Conservation (phyloP, 169 alveolate species). For the Plasmodium yoelii region DNA sequence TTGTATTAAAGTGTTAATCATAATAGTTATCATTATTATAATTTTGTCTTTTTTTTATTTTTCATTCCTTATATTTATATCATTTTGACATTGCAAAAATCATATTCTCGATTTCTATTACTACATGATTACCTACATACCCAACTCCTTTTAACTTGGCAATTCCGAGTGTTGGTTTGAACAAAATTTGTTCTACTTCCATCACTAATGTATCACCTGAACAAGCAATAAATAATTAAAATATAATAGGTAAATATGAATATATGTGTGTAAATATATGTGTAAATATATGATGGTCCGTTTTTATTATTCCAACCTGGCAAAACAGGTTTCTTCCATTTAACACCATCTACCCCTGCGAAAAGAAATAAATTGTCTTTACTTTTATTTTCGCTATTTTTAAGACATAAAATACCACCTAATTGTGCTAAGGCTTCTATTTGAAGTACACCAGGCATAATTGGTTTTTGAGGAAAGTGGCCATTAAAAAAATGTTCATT, state of each 20-base stretch:
- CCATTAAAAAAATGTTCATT: constrained; percentile 83
- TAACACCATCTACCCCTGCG: constrained; percentile 83
- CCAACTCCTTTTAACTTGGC: constrained; percentile 80
- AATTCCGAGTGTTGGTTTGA: constrained; percentile 79
- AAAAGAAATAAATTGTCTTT: constrained; percentile 77
- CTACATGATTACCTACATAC: constrained; percentile 78
- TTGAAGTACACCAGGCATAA: constrained; percentile 84
- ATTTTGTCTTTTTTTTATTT: not conserved
- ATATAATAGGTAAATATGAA: not conserved
- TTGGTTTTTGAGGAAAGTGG: constrained; percentile 80
- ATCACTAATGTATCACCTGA: constrained; percentile 83
- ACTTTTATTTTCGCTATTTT: constrained; percentile 74
- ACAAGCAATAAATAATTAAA: constrained; percentile 7
- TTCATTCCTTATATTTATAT: not conserved
- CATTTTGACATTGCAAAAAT: constrained; percentile 79
- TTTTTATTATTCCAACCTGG: constrained; percentile 75
- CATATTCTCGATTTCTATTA: constrained; percentile 77
- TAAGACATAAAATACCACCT: constrained; percentile 81
- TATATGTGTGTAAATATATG: not conserved
- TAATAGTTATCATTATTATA: no score
- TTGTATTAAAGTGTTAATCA: not conserved
- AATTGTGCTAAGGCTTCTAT: constrained; percentile 84
- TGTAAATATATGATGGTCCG: not conserved
- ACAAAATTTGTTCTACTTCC: constrained; percentile 78
- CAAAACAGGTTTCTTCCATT: constrained; percentile 82